A percentile compares a stretch with the other conserved stretches of the same genome.
These are phyloP conservation scores for Aspergillus sp. DNA, from an alignment of 2,329 filamentous ascomycete genomes.

Conservation along the genomic window DNA sequence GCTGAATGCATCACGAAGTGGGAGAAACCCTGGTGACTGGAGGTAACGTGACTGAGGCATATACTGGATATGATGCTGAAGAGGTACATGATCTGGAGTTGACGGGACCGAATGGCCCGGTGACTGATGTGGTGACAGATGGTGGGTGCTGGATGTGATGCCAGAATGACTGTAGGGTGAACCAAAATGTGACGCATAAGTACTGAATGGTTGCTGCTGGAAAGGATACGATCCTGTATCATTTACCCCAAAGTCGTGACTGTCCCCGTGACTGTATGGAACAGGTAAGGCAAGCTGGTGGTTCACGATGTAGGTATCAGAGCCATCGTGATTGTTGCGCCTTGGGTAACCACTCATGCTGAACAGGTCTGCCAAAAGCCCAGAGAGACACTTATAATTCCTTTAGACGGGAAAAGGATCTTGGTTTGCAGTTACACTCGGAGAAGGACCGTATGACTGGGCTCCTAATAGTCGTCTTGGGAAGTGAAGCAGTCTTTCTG, in stretches of 20 bases:
- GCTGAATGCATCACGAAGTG: conserved; percentile 37
- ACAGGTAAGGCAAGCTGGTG: conserved; percentile 36
- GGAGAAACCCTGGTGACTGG: conserved; percentile 35
- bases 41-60: conserved; percentile 35
- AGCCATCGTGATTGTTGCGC: conserved; percentile 38
- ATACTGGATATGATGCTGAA: conserved; percentile 37
- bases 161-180: conserved; percentile 38
- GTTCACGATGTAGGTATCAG: conserved; percentile 37
- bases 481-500: background rate
- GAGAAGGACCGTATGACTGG: background rate
- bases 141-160: conserved; percentile 33
- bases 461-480: background rate
- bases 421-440: background rate
- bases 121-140: conserved; percentile 32
- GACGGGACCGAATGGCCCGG: conserved; percentile 35
- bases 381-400: background rate
- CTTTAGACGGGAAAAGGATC: background rate
- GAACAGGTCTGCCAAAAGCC: background rate
- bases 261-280: conserved; percentile 33
- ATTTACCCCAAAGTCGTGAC: conserved; percentile 33
- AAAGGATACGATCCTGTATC: conserved; percentile 36
- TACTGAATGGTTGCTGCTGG: conserved; percentile 36
- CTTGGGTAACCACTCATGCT: conserved; percentile 44
- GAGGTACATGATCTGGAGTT: conserved; percentile 35
- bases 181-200: conserved; percentile 41